Base-by-base conservation (phyloP, 768 basidiomycete genomes). In the Thelephora ganbajun region DNA sequence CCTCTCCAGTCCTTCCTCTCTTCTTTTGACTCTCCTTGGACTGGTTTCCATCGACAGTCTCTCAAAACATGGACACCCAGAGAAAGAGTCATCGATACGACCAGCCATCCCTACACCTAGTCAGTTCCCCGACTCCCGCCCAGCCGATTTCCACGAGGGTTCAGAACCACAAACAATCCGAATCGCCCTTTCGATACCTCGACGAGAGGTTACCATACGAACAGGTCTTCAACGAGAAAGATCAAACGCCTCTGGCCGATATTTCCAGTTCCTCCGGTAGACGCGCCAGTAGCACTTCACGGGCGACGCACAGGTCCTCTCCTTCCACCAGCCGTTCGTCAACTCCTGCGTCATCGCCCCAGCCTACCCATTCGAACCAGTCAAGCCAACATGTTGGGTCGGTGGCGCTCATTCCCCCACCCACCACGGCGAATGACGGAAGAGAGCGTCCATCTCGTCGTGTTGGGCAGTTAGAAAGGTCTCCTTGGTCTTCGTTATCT, bases 401-500 rank as follows among this genome's bases (percentile, higher is more conserved):
- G 46, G 42, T 46, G 47, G 23, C 43, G 44, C 46, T 46, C 44
- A 45, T 47, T 50, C 48, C 42, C 45, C 37, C 11, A 34, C 16
- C 41, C 9, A 30, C 26, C 9, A 9, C 26, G 4, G 26, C 26
- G 26, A 9, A 30, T 30, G 26, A 30, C 26, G 26, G 26, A 30
- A 9, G 26, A 9, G 26, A 9, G 9, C 22, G 16, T 2, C 39
- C 39, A 41, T 41, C 39, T 9, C 39, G 39, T 41, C 16, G 22
- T 9, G 18, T 41, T 18, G 18, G 18, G 9, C 16, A 7, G 11
- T 9, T 41, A 41, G 39, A 41, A 18, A 30, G 26, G 9, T 9
- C 26, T 30, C 26, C 5, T 30, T 30, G 66, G 69, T 23, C 65
- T 74, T 35, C 71, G 77, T 74, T 76, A 72, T 64, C 66, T 54